Evolutionary conservation across 2,329 filamentous ascomycete species (phyloP).

Genomic region (Diaporthe citriasiana): DNA sequence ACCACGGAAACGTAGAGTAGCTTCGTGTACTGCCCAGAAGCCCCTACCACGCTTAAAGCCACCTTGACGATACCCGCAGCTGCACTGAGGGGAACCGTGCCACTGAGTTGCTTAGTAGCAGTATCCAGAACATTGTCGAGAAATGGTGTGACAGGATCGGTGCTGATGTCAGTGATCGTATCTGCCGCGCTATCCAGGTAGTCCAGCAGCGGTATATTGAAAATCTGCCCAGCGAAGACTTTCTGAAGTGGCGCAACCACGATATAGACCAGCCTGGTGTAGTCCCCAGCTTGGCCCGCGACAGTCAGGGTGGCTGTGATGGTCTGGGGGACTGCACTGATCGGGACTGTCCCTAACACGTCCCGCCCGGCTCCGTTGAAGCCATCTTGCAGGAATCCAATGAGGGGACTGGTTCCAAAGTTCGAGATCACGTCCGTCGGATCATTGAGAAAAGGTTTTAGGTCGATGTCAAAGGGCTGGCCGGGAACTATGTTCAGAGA

Average conservation of each 20-base stretch:
- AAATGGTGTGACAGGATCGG: background rate
- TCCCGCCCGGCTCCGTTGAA: background rate
- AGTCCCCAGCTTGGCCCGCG: background rate
- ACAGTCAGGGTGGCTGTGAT: background rate
- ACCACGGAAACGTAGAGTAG: background rate
- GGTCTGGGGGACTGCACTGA: background rate
- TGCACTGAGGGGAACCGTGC: background rate
- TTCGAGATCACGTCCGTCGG: background rate
- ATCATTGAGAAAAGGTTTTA: background rate
- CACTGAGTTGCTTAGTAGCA: background rate
- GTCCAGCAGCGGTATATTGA: background rate
- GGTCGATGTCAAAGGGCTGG: background rate
- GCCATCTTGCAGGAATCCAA: background rate
- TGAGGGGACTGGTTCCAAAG: background rate
- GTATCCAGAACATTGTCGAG: background rate
- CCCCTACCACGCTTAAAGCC: background rate
- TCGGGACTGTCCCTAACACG: background rate
- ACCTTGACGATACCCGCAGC: background rate
- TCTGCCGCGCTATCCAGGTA: background rate
- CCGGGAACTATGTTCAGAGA: slow-evolving; percentile 3
- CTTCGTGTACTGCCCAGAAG: background rate
- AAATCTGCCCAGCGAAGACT: background rate
- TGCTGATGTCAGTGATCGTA: slow-evolving; percentile 1
- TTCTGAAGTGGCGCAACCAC: background rate
- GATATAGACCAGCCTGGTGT: background rate